Evolutionary conservation across 768 basidiomycete species (phyloP), one percentile per base, ranked within the genome.

Genomic region (Mrakia frigida): DNA sequence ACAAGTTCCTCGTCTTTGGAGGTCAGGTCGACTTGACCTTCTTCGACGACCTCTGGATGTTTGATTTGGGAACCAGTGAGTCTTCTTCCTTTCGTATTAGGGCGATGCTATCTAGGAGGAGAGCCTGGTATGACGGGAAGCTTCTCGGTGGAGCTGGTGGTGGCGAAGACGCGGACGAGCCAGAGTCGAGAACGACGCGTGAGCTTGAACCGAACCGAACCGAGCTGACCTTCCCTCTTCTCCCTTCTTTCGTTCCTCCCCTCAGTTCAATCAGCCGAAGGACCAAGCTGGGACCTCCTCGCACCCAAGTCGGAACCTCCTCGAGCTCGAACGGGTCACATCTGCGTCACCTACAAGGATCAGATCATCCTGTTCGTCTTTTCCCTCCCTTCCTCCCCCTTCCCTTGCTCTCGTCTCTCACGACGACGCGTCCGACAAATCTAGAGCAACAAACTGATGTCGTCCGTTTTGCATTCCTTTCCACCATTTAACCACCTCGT

Each of bases 1-100:
- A 91, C 79, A 91, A 89, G 83, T 97, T 99, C 85, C 92, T 92
- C 82, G 88, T 98, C 41, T 98, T 97, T 81, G 97, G 96, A 76
- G 97, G 97, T 28, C 97, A 98, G 83, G 93, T 94, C 13, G 93
- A 96, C 79, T 93, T 94, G 41, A 88, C 91, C 13, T 98, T 98
- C 83, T 86, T 97, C 83, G 93, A 95, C 81, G 97, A 99, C 83
- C 83, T 99, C 35, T 97, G 94, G 93, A 88, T 89, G 18, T 99
- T 98, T 82, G 95, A 99, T 85, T 87, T 99, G 79, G 94, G 93
- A 81, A 92, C 94, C 75, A 84, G 97, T 96, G 84, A 85, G 93
- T 82, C 37, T 67, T n/a, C 23, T 31, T 23, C 31, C 13, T 28
- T 31, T 28, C 61, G n/a, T n/a, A n/a, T n/a, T n/a, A n/a, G n/a